Base-by-base conservation (phyloP, 2,329 filamentous ascomycete genomes). In the Alternaria gansuensis region DNA sequence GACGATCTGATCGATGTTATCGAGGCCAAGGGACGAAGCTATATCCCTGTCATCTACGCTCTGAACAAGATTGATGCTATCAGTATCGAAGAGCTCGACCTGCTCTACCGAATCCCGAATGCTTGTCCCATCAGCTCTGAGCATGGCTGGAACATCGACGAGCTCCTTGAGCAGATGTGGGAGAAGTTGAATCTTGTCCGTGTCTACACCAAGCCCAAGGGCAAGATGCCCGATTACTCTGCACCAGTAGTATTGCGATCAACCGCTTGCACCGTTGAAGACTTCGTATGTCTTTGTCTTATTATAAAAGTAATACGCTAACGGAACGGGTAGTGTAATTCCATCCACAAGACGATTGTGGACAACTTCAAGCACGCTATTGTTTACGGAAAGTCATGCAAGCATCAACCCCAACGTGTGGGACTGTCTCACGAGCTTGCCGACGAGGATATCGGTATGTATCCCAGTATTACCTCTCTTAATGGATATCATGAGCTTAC, bases 51-150 rank as follows among this genome's bases (percentile, higher is more conserved):
- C 65, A 92, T 99, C 54, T 99, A 99, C 81, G 95, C 96, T 40
- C 85, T 99, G 72, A 99, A 99, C 86, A 99, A 99, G 84, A 99
- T 99, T 69, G 95, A 99, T 80, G 88, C 93, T 54, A 98, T 99
- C 77, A 94, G 92, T 51, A 98, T 99, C 69, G 94, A 99, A 80
- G 95, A 99, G 80, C 85, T 99, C 62, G 95, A 99, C 79, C 82
- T 99, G 61, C 84, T 99, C 28, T 98, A 99, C 81, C 89, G 94
- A 40, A 99, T 99, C 67, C 95, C 95, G 48, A 96, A 98, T 76
- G 93, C 95, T 13, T 95, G 95, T 59, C 95, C 95, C 28, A 98
- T 99, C 80, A 97, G 93, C 77, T 95, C 94, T 31, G 95, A 99
- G 81, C 82, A 83, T 75, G 95, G 95, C 56, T 99, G 95, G 95